phyloP scores from a whole-genome alignment of 2,329 filamentous ascomycete genomes.

The Xylaria sp. region DNA sequence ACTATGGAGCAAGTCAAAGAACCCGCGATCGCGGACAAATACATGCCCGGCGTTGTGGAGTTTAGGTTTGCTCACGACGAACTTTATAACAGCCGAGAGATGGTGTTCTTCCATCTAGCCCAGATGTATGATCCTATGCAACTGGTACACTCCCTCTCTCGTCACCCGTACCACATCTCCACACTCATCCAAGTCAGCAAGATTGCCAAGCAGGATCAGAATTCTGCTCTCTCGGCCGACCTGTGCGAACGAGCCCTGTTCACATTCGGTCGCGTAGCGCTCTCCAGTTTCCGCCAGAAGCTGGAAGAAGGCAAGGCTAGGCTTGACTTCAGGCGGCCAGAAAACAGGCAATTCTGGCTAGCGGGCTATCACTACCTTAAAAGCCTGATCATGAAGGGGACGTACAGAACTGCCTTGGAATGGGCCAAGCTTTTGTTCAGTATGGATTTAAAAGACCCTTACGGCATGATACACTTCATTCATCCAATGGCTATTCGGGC shows the following conservation, averaged over 20 bases:
- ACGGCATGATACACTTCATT: conserved; percentile 81
- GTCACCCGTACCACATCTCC: conserved; percentile 89
- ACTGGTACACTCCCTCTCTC: conserved; percentile 79
- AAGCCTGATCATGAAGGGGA: conserved; percentile 89
- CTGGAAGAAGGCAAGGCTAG: conserved; percentile 82
- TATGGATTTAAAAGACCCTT: conserved; percentile 82
- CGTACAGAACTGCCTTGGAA: conserved; percentile 90
- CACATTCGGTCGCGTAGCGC: conserved; percentile 87
- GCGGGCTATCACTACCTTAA: conserved; percentile 89
- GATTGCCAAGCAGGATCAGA: conserved; percentile 90
- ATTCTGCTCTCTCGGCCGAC: conserved; percentile 86
- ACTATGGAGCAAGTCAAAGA: conserved; percentile 74
- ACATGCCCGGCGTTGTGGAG: conserved; percentile 67
- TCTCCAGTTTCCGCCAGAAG: conserved; percentile 82
- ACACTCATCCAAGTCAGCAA: conserved; percentile 93
- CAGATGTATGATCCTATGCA: conserved; percentile 84
- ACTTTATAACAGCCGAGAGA: conserved; percentile 79
- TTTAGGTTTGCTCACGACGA: conserved; percentile 83
- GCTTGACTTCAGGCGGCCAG: conserved; percentile 81
- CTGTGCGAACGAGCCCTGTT: conserved; percentile 92
- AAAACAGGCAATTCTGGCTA: conserved; percentile 94
- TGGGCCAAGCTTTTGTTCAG: conserved; percentile 89
- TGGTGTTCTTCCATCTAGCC: conserved; percentile 81
- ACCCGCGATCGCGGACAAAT: conserved; percentile 44
- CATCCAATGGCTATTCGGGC: conserved; percentile 88